Evolutionary conservation across 257 asterid genomes (phyloP).

Genomic region (Galeopsis tetrahit): DNA sequence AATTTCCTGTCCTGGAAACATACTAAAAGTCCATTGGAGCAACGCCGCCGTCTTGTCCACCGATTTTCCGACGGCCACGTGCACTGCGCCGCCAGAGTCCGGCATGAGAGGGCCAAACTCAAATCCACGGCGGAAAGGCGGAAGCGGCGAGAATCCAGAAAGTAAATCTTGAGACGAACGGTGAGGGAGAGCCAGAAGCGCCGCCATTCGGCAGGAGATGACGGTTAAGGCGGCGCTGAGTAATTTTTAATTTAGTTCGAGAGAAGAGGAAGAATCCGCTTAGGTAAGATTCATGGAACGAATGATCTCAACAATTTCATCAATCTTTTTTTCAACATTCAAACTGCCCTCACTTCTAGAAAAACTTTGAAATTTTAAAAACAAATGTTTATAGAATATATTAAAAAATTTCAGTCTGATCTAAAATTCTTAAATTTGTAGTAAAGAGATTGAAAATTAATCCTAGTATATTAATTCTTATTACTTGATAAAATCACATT

Average conservation of each 20-base stretch:
- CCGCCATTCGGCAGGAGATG: constrained; percentile 36
- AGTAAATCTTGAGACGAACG: constrained; percentile 25
- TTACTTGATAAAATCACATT: too few species aligned
- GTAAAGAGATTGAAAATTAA: too few species aligned
- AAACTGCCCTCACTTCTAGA: not conserved
- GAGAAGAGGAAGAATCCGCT: not conserved
- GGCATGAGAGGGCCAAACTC: constrained; percentile 24
- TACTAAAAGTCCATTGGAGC: constrained; percentile 65
- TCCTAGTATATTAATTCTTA: too few species aligned
- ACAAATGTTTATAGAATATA: too few species aligned
- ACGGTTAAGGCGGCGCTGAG: constrained; percentile 12
- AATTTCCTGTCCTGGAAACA: constrained; percentile 53
- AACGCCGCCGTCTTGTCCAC: constrained; percentile 56
- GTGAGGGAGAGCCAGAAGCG: constrained; percentile 32
- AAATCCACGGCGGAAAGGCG: constrained; percentile 26
- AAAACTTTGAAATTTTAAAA: too few species aligned
- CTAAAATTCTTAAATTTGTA: too few species aligned
- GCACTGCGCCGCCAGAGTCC: constrained; percentile 43
- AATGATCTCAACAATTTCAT: constrained; percentile 11
- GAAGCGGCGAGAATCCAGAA: constrained; percentile 31
- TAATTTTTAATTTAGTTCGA: not conserved
- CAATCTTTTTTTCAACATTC: constrained; percentile 6
- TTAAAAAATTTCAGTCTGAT: too few species aligned
- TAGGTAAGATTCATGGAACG: constrained; percentile 20
- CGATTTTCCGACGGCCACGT: constrained; percentile 80